phyloP scores from a whole-genome alignment of 306 rosid genomes.

The Abrus precatorius region DNA sequence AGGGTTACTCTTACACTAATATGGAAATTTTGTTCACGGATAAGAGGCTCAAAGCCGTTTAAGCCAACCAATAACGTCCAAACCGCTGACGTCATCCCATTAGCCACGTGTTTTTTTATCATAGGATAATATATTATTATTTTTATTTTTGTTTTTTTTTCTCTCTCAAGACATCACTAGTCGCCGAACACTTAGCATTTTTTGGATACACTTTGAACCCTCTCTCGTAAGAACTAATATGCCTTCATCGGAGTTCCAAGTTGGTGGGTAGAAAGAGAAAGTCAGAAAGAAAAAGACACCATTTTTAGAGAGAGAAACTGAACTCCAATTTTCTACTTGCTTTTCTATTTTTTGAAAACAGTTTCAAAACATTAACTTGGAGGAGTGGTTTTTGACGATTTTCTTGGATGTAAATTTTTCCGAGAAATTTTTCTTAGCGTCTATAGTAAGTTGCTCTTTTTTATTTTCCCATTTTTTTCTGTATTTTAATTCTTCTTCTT shows the following conservation, averaged over 20 bases:
- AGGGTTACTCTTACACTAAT: too few species aligned
- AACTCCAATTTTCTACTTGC: neutral
- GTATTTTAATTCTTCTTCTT: neutral
- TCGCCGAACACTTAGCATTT: constrained; percentile 11
- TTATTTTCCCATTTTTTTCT: constrained; percentile 20
- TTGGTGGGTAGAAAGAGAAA: constrained; percentile 49
- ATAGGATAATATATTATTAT: constrained; percentile 32
- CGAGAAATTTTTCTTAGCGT: constrained; percentile 52
- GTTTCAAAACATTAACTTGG: constrained; percentile 41
- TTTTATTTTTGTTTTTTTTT: neutral
- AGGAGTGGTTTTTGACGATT: constrained; percentile 39
- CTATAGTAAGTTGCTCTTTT: constrained; percentile 56
- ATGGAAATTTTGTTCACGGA: neutral
- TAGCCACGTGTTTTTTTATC: constrained; percentile 13
- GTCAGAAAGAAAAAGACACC: neutral
- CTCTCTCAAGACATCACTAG: neutral
- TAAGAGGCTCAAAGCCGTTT: neutral
- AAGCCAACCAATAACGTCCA: constrained; percentile 53
- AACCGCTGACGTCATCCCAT: constrained; percentile 49
- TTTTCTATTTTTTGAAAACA: neutral
- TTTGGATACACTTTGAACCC: constrained; percentile 9
- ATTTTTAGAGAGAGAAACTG: constrained; percentile 44
- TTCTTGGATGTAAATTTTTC: constrained; percentile 46
- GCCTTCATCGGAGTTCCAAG: constrained; percentile 50
- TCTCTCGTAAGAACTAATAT: constrained; percentile 60